These are phyloP conservation scores for Elasticomyces elasticus DNA, from an alignment of 495 filamentous ascomycete species.

Conservation along the genomic window DNA sequence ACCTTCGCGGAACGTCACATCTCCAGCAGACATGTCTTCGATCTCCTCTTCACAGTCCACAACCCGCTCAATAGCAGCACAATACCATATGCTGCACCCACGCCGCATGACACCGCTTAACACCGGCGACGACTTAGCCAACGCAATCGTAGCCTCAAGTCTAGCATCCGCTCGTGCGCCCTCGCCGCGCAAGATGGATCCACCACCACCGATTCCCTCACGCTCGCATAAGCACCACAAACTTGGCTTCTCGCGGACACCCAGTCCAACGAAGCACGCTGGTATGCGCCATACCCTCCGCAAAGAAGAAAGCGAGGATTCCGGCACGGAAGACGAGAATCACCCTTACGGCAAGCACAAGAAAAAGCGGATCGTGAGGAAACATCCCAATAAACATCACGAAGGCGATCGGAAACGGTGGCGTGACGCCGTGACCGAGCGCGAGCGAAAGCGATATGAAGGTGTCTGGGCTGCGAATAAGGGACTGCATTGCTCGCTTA, in stretches of 20 bases:
- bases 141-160: slow-evolving; percentile 79
- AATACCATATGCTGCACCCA: slow-evolving; percentile 21
- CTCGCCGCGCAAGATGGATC: slow-evolving; percentile 40
- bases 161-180: slow-evolving; percentile 62
- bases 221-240: slow-evolving; percentile 38
- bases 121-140: slow-evolving; percentile 46
- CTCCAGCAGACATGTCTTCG: slow-evolving; percentile 3
- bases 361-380: slow-evolving; percentile 40
- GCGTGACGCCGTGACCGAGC: slow-evolving; percentile 63
- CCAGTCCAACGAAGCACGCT: slow-evolving; percentile 43
- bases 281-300: slow-evolving; percentile 66
- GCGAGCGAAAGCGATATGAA: slow-evolving; percentile 85
- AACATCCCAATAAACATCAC: slow-evolving; percentile 74
- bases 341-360: slow-evolving; percentile 38
- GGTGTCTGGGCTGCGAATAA: slow-evolving; percentile 93
- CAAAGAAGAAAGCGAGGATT: slow-evolving; percentile 33
- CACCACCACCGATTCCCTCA: slow-evolving; percentile 31
- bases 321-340: slow-evolving; percentile 46
- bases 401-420: slow-evolving; percentile 82
- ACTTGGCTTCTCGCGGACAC: slow-evolving; percentile 39
- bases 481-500: slow-evolving; percentile 42
- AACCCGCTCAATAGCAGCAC: slow-evolving; percentile 15
- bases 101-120: slow-evolving; percentile 30
- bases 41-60: slow-evolving; percentile 8
- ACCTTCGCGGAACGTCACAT: neutral